Evolutionary conservation across 2,329 filamentous ascomycete genomes (phyloP), one percentile per base, ranked within the genome.

Genomic region (Paecilomyces fulvus): DNA sequence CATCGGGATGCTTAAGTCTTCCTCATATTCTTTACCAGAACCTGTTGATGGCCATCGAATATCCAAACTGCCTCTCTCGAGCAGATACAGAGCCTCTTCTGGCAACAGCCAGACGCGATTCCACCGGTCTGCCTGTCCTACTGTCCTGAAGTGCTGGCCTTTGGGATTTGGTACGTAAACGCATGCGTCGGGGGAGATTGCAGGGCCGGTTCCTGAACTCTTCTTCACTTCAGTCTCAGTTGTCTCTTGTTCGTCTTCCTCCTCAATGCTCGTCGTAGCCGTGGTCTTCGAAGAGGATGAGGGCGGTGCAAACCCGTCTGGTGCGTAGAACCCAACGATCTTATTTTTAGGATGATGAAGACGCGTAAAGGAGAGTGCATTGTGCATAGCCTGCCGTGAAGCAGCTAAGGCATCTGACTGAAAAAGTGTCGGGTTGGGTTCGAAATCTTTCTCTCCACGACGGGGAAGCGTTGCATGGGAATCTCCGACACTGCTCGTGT

Each of bases 361-460:
- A 52, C 92, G 83, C 52, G 88, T 88, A 70, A 88, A 87, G 53
- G 84, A 81, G 55, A 97, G 80, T 2, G 92, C 92, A 64, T 90
- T 86, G 72, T 95, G 89, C 88, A 99, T 94, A 20, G 92, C 92
- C 63, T 82, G 80, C 55, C 92, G 85, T 60, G 90, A 95, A 51
- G 88, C 83, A 66, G 90, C 87, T 53, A 99, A 84, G 8, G 87
- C 83, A 56, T 82, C 80, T 61, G 87, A 84, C 73, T 99, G 94
- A 30, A 89, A 84, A 30, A 83, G 82, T 2, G 94, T 97, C 51
- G 89, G 89, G 73, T 97, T 91, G 28, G 89, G 86, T 75, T 97
- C 94, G 71, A 96, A 99, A 75, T 99, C 94, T 73, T 99, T 99
- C 71, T 95, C 91, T 59, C 94, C 94, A 61, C 91, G 90, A 62